phyloP scores from a whole-genome alignment of 305 asterid species.

The Rubia balearica region DNA sequence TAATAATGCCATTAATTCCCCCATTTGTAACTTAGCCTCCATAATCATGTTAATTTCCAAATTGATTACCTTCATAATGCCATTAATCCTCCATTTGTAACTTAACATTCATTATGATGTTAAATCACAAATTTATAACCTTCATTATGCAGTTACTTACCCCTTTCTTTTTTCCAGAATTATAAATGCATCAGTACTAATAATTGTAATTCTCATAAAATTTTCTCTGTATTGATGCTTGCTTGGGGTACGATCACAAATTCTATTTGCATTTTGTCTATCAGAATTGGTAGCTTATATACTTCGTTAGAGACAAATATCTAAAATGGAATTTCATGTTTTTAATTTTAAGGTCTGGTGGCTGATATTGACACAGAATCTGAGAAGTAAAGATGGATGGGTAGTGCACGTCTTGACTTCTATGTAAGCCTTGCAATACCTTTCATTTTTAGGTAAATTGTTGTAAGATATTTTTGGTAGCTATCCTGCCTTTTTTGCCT shows the following conservation, averaged over 20 bases:
- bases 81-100: too few relatives aligned
- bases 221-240: slow-evolving; percentile 79
- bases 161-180: too few relatives aligned
- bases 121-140: too few relatives aligned
- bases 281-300: background rate
- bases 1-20: too few relatives aligned
- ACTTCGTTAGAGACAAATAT: background rate
- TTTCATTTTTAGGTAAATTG: background rate
- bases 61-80: too few relatives aligned
- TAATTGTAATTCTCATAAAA: too few relatives aligned
- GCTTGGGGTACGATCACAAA: slow-evolving; percentile 68
- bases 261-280: slow-evolving; percentile 5
- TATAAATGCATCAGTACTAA: too few relatives aligned
- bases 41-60: too few relatives aligned
- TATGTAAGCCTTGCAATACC: slow-evolving; percentile 45
- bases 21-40: too few relatives aligned
- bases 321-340: background rate
- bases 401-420: slow-evolving; percentile 92
- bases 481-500: background rate
- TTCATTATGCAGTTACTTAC: too few relatives aligned
- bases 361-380: slow-evolving; percentile 97
- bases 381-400: slow-evolving; percentile 98
- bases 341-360: slow-evolving; percentile 55
- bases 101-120: too few relatives aligned
- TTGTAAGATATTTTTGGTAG: background rate